Evolutionary conservation across 176 grass and related monocot genomes (phyloP), one percentile per base, ranked within the genome.

Genomic region (Typha latifolia): DNA sequence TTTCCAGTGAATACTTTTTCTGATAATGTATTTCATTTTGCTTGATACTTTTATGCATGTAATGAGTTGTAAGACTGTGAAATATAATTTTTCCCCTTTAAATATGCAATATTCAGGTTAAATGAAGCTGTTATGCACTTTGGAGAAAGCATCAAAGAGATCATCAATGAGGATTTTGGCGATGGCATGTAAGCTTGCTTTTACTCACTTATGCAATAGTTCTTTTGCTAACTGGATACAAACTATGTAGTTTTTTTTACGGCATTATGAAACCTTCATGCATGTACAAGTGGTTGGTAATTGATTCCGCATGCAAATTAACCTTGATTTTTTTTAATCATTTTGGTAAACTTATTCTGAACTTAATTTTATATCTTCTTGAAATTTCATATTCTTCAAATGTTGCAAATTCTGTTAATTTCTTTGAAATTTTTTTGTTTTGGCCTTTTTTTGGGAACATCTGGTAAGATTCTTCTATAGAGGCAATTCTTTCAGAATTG

Each of bases 71-170:
- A 6, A 43, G 37, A 43, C 5, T 43, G 62, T 43, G 62, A 66
- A 32, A 21, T 69, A 12, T 24, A 59, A 19, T 57, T 32, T 72
- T 71, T 26, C 16, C 14, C 62, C 15, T 21, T 71, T 34, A 32
- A 70, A 53, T 49, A 52, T 78, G 20, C 23, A 66, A 31, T 18
- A 31, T 50, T 64, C 85, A 97, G 93, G 69, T 80, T 92, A 80
- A 91, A 97, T 74, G 93, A 97, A 92, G 85, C 93, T 70, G 83
- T 97, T 69, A 89, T 92, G 88, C 93, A 97, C 81, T 97, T 87
- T 73, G 93, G 93, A 62, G 88, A 92, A 85, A 97, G 93, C 76
- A 97, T 97, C 65, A 97, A 97, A 82, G 88, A 97, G 70, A 92
- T 97, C 48, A 87, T 97, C 64, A 97, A 97, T 48, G 93, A 97